Percentiles rank a stretch among this genome's conserved stretches.
phyloP scores from a whole-genome alignment of 345 rosid species.

The Syzygium jambos region DNA sequence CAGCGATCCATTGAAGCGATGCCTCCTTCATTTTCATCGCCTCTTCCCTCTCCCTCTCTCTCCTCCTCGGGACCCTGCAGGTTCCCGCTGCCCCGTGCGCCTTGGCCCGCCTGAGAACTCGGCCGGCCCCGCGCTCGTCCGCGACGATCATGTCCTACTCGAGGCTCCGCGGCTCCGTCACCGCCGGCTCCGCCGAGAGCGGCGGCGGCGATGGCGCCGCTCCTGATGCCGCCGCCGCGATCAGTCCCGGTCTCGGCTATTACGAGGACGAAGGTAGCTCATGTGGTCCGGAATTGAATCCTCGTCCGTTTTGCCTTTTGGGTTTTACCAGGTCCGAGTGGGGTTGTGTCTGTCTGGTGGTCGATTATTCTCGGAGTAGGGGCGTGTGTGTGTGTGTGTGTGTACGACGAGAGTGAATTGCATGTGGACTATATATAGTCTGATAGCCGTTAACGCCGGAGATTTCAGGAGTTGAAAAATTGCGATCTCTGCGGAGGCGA shows the following conservation, averaged over 20 bases:
- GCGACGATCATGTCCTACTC: constrained; percentile 7
- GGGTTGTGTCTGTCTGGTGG: neutral
- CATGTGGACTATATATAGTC: neutral
- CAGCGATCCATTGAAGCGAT: neutral
- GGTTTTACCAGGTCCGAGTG: neutral
- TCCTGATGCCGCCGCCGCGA: constrained; percentile 9
- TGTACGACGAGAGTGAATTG: neutral
- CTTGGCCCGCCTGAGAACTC: constrained; percentile 21
- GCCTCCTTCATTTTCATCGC: constrained; percentile 38
- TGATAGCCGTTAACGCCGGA: neutral
- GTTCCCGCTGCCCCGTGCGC: constrained; percentile 12
- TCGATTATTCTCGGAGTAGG: neutral
- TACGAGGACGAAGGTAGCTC: constrained; percentile 45
- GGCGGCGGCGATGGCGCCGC: constrained; percentile 21
- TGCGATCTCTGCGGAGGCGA: neutral
- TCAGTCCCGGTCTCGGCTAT: neutral
- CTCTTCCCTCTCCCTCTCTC: constrained; percentile 13
- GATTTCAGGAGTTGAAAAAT: neutral
- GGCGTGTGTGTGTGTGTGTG: neutral
- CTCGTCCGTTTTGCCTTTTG: neutral
- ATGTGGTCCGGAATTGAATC: neutral
- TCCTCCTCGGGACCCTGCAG: constrained; percentile 1
- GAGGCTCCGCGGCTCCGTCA: constrained; percentile 14
- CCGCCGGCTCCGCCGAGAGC: constrained; percentile 30
- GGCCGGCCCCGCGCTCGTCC: neutral